phyloP scores from a whole-genome alignment of 2,329 filamentous ascomycete genomes.

The Akanthomyces muscarius region DNA sequence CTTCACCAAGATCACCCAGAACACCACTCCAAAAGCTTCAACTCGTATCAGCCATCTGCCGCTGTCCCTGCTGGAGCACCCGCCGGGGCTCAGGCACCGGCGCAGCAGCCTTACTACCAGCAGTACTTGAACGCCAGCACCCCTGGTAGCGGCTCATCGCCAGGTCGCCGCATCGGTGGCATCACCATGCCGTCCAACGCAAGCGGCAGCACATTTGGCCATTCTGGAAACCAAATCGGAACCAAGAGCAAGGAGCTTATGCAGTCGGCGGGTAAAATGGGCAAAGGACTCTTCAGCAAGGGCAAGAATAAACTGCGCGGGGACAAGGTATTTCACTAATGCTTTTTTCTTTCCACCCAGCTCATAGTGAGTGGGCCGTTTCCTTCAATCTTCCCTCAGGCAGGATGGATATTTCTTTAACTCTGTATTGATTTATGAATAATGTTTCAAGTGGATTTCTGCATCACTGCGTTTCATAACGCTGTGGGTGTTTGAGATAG shows the following conservation, averaged over 20 bases:
- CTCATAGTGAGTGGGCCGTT: constrained; percentile 22
- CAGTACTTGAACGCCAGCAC: constrained; percentile 52
- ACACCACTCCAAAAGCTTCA: constrained; percentile 28
- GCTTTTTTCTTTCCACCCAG: constrained; percentile 30
- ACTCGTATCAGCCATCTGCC: constrained; percentile 11
- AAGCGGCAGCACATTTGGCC: constrained; percentile 44
- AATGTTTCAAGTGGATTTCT: constrained; percentile 26
- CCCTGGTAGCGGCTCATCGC: constrained; percentile 30
- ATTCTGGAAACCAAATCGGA: constrained; percentile 63
- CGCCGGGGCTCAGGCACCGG: constrained; percentile 24
- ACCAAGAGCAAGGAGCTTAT: constrained; percentile 85
- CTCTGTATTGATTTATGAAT: constrained; percentile 16
- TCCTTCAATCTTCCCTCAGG: constrained; percentile 18
- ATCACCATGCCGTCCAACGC: constrained; percentile 37
- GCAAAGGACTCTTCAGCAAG: constrained; percentile 87
- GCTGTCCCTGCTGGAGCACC: constrained; percentile 20
- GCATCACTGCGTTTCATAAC: constrained; percentile 31
- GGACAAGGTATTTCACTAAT: constrained; percentile 84
- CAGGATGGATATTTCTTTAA: constrained; percentile 17
- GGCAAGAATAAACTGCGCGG: constrained; percentile 79
- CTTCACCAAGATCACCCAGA: constrained; percentile 46
- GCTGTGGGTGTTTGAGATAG: constrained; percentile 38
- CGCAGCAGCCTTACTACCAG: constrained; percentile 51
- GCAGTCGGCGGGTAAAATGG: constrained; percentile 80
- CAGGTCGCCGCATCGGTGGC: constrained; percentile 34